Evolutionary conservation across 2,329 filamentous ascomycete species (phyloP), one percentile per base, ranked within the genome.

Genomic region (Neonectria neomacrospora): DNA sequence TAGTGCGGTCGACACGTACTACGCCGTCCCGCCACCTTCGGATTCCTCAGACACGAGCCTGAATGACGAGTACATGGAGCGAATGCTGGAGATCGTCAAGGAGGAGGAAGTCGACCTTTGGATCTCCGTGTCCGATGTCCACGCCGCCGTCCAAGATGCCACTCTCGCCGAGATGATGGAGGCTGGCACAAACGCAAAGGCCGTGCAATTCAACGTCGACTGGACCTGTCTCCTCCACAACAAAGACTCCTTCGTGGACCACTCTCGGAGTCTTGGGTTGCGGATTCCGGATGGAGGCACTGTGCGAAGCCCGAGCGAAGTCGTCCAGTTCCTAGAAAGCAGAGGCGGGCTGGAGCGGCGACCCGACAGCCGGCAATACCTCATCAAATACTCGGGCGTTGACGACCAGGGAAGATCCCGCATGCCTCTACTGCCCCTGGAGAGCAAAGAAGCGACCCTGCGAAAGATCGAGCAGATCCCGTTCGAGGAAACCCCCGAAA

Each of bases 121-220:
- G 91, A 86, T 94, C 3, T 89, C 87, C 20, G 92, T 90, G 70
- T 92, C 90, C 0, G 89, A 88, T n/a, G 87, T 91, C 9, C 83
- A 85, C 1, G 87, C 85, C 1, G 88, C 88, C 0, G 76, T 90
- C 12, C 88, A 91, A 70, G 91, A 94, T 73, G 90, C 87, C 0
- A 76, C 85, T 37, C 89, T 89, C 1, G 89, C 88, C 65, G 85
- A 90, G 60, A 78, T 83, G 3, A 78, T 92, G 18, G 87, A 91
- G 68, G 77, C 79, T 14, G 79, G 83, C 34, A 89, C 88, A 0
- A 67, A 67, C 1, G 91, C 90, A 71, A 85, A 81, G 65, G 89
- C 85, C 3, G 82, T 94, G 2, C 89, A 93, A 61, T 88, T 91
- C 69, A 82, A 86, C 30, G 76, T 84, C 1, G 76, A 82, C 3